Conservation (phyloP, 305 asterid species). For the Fraxinus paxiana region DNA sequence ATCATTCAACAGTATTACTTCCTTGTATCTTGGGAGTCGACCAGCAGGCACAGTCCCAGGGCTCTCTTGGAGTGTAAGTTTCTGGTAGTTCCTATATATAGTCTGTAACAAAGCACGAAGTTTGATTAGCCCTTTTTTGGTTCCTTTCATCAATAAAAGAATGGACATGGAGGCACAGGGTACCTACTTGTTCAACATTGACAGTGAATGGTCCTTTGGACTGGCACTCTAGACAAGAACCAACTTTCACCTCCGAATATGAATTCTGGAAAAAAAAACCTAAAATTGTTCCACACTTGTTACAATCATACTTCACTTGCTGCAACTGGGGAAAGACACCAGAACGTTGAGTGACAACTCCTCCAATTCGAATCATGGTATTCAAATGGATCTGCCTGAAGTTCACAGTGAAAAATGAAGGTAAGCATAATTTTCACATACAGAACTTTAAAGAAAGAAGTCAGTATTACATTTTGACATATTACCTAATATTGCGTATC, state of each 20-base stretch:
- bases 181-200: constrained; percentile 84
- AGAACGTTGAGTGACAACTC: constrained; percentile 91
- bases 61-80: constrained; percentile 93
- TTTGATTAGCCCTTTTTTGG: constrained; percentile 14
- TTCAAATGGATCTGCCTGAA: constrained; percentile 95
- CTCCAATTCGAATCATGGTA: constrained; percentile 96
- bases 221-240: constrained; percentile 95
- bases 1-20: constrained; percentile 94
- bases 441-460: constrained; percentile 4
- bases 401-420: background rate
- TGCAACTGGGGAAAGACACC: constrained; percentile 97
- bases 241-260: constrained; percentile 92
- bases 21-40: constrained; percentile 95
- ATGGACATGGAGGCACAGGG: constrained; percentile 1
- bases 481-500: constrained; percentile 80
- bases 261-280: constrained; percentile 91
- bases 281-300: constrained; percentile 78
- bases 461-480: background rate
- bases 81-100: constrained; percentile 91
- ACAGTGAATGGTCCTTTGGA: constrained; percentile 93
- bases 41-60: constrained; percentile 99
- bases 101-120: constrained; percentile 49
- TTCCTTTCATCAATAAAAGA: constrained; percentile 3
- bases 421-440: background rate
- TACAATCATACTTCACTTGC: constrained; percentile 90